Percentiles rank a stretch among this genome's conserved stretches.
Conservation (phyloP, 192 early-diverging fungal species). For the Umbelopsis sp. region DNA sequence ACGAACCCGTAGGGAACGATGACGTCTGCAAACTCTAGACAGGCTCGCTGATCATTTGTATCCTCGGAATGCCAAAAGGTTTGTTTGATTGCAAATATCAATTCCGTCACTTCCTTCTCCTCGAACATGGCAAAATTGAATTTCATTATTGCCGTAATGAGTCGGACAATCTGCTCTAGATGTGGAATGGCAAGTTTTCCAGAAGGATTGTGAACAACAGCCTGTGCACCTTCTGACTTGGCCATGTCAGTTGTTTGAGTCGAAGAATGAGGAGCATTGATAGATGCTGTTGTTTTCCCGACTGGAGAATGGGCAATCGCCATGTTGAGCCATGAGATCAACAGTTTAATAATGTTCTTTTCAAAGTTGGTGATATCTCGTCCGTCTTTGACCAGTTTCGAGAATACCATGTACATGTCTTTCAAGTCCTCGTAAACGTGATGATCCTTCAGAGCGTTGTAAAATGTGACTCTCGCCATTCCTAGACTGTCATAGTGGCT, state of each 20-base stretch:
- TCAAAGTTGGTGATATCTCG: constrained; percentile 62
- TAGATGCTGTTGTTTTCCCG: neutral
- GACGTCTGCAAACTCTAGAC: constrained; percentile 56
- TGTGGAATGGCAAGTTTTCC: constrained; percentile 32
- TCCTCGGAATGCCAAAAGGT: constrained; percentile 46
- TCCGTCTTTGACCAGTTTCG: constrained; percentile 54
- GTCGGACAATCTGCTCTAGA: constrained; percentile 51
- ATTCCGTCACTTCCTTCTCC: constrained; percentile 49
- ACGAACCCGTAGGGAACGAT: constrained; percentile 60
- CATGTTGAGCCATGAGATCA: constrained; percentile 53
- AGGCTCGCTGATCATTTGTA: constrained; percentile 43
- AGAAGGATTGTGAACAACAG: neutral
- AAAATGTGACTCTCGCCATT: constrained; percentile 57
- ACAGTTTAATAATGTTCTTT: constrained; percentile 55
- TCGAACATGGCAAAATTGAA: constrained; percentile 65
- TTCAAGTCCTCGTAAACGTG: constrained; percentile 55
- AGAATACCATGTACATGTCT: constrained; percentile 52
- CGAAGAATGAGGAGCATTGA: neutral
- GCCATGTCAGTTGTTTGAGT: neutral
- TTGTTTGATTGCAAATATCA: constrained; percentile 49
- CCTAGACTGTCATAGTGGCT: constrained; percentile 61
- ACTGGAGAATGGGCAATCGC: constrained; percentile 22
- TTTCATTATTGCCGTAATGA: constrained; percentile 51
- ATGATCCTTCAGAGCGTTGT: constrained; percentile 52
- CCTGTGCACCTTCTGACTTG: neutral